Base-by-base conservation (phyloP, 805 yeast genomes). In the Myxozyma kluyveri region DNA sequence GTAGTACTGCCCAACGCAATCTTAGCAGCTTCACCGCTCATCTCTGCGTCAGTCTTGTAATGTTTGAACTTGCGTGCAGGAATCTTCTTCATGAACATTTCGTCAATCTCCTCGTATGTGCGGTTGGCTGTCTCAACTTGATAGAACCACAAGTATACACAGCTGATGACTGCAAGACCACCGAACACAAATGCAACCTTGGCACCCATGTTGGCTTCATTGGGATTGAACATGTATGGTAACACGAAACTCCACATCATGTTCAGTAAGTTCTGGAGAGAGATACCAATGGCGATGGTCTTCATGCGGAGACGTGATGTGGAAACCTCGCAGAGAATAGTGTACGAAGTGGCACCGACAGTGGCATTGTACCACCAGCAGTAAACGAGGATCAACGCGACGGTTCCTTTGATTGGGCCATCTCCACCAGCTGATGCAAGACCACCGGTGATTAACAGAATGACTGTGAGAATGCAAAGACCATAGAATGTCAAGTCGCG, bases 171-270 rank as follows among this genome's bases (percentile, higher is more conserved):
- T n/a, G 68, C 63, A 17, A 64, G 62, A 0, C 71, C 79, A 41
- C 73, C 74, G 26, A 76, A 69, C 47, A 85, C 78, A 69, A 82
- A 84, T 71, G 82, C 83, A 39, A 83, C 84, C 61, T 78, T 80
- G 47, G 79, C 76, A 14, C 84, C 83, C 52, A 83, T 71, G 46
- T 81, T 81, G 61, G 85, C 88, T 26, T 23, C 32, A n/a, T 24
- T 43, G 33, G 75, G 71, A 33, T 82, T 86, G 58, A 81, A 84
- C 69, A 84, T 75, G 67, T 80, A 82, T 46, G 88, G 88, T 39
- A 89, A 84, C 51, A 83, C 81, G 60, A 79, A 83, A 12, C 87
- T 85, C 65, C 83, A 82, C 37, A 76, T 77, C 68, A 64, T 54
- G 18, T 56, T 9, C 7, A 17, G 14, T 7, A 35, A 7, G 39